phyloP scores from a whole-genome alignment of 257 asterid species.

The Nicotiana tabacum region DNA sequence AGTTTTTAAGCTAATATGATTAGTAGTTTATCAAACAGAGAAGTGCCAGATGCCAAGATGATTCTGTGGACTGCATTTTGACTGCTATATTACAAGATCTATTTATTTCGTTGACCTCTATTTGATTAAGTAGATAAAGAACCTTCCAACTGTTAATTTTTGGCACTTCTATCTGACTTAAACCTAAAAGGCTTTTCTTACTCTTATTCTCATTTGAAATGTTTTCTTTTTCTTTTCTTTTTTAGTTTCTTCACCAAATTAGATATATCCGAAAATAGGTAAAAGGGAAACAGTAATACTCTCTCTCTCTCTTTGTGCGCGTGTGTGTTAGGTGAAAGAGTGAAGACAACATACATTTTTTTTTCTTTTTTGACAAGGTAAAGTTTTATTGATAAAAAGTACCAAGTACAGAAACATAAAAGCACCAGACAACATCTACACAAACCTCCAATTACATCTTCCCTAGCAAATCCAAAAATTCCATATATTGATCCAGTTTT shows the following conservation, averaged over 20 bases:
- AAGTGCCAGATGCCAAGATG: not conserved
- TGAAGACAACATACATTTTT: not conserved
- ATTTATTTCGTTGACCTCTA: not conserved
- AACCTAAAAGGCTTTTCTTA: not conserved
- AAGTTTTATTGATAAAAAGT: too few relatives aligned
- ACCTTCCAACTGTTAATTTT: not conserved
- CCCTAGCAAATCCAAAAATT: too few relatives aligned
- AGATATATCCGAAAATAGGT: too few relatives aligned
- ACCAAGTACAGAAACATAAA: too few relatives aligned
- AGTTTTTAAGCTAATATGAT: not conserved
- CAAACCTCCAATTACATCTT: too few relatives aligned
- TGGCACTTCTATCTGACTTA: not conserved
- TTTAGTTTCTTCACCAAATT: not conserved
- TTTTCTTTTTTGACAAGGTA: too few relatives aligned
- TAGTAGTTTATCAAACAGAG: slow-evolving; percentile 1
- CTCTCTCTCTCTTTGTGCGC: too few relatives aligned
- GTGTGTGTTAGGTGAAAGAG: not conserved
- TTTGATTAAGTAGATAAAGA: not conserved
- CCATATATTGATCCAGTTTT: too few relatives aligned
- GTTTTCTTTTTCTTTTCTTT: not conserved
- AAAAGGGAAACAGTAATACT: too few relatives aligned
- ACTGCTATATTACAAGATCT: not conserved
- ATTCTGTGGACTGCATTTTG: not conserved
- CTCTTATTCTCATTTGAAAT: not conserved
- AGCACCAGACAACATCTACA: too few relatives aligned